Evolutionary conservation across 306 rosid genomes (phyloP), one percentile per base, ranked within the genome.

Genomic region (Benincasa hispida): DNA sequence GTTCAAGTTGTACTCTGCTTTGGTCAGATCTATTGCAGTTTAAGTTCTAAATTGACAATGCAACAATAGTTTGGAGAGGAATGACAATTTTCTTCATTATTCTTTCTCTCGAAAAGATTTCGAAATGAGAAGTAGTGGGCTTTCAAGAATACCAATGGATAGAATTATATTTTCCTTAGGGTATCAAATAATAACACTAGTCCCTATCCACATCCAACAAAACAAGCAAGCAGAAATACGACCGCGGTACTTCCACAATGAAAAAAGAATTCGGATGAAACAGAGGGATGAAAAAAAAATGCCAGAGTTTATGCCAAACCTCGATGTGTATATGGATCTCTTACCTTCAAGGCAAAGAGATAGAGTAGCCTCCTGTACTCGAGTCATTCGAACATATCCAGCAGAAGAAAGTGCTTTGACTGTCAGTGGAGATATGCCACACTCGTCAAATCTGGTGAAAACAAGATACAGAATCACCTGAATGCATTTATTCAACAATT

Each of bases 291-390:
- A 32, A 7, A 35, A 25, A 35, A 25, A 25, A 60, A 8, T 8
- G 25, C 47, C 37, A 19, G 25, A 63, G 4, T 34, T 63, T 63
- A 10, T 17, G 3, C 47, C 70, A 63, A 8, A 2, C 72, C 35
- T 63, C 72, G 27, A 63, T 17, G 10, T 17, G 25, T 11, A 18
- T 9, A 10, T 8, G 37, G 70, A 51, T 39, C 81, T 78, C 89
- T 34, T 83, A 94, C 98, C 97, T 66, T 91, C 95, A 80, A 94
- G 89, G 81, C 89, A 81, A 85, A 82, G 67, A 56, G 91, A 60
- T 73, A 94, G 80, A 79, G 91, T 83, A 67, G 86, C 91, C 91
- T 91, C 96, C 80, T 94, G 98, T 21, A 90, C 95, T 41, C 89
- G 85, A 25, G 97, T 91, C 98, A 91, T 82, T 39, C 77, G 87